Conservation (phyloP, 108 stramenopile genomes). For the Stephanodiscus triporus region DNA sequence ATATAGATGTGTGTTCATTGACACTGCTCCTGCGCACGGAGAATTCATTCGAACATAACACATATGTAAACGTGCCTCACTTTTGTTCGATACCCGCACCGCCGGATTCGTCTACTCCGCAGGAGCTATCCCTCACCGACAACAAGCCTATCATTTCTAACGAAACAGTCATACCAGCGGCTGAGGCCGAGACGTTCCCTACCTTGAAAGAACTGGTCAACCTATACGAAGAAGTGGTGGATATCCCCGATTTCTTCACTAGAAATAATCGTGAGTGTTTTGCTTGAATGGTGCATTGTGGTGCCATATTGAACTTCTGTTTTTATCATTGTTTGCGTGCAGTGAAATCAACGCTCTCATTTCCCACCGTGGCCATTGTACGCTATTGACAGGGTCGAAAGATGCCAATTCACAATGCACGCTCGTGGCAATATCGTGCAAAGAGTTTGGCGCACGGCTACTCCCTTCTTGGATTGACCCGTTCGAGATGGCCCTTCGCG, state of each 20-base stretch:
- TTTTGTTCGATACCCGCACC: constrained; percentile 3
- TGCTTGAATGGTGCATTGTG: neutral
- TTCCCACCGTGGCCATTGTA: neutral
- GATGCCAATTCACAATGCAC: constrained; percentile 64
- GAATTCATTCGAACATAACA: neutral
- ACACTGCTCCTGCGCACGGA: neutral
- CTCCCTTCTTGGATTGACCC: constrained; percentile 78
- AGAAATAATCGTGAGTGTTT: constrained; percentile 57
- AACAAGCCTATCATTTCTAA: constrained; percentile 76
- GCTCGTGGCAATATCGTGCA: constrained; percentile 76
- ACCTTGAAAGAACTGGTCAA: constrained; percentile 29
- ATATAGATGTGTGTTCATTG: neutral
- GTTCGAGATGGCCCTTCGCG: constrained; percentile 57
- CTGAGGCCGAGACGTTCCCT: constrained; percentile 74
- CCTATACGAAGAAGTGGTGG: constrained; percentile 44
- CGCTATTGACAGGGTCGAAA: constrained; percentile 17
- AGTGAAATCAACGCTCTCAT: neutral
- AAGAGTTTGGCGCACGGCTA: constrained; percentile 73
- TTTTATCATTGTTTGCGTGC: neutral
- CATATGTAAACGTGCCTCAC: neutral
- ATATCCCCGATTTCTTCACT: constrained; percentile 70
- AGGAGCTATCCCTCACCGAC: constrained; percentile 65
- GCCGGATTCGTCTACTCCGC: neutral
- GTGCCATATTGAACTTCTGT: neutral
- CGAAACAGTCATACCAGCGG: constrained; percentile 61